Evolutionary conservation across 2,329 filamentous ascomycete genomes (phyloP).

Genomic region (Aspergillus pseudoviridinutans): DNA sequence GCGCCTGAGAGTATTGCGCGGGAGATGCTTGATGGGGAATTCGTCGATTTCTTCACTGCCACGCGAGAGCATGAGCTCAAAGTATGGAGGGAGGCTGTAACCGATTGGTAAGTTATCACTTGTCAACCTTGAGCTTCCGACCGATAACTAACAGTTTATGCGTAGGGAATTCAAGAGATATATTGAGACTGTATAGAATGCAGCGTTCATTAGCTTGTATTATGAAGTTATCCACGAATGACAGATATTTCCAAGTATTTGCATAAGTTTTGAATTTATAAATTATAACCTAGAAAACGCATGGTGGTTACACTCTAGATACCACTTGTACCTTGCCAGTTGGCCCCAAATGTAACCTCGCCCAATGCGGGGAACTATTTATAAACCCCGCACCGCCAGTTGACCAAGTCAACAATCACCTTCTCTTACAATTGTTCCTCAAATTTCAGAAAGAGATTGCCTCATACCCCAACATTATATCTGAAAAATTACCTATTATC

Average conservation of each 20-base stretch:
- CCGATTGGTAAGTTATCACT: slow-evolving; percentile 76
- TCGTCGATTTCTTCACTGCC: slow-evolving; percentile 93
- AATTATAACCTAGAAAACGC: too few species aligned
- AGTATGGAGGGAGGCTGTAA: slow-evolving; percentile 90
- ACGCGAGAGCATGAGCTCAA: slow-evolving; percentile 85
- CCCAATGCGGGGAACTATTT: not conserved
- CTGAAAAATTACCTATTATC: not conserved
- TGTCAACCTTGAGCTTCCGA: slow-evolving; percentile 3
- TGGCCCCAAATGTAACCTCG: not conserved
- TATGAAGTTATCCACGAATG: too few species aligned
- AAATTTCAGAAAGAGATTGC: not conserved
- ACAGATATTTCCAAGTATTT: too few species aligned
- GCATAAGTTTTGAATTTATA: too few species aligned
- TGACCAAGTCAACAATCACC: not conserved
- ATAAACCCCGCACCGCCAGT: not conserved
- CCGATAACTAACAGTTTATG: not conserved
- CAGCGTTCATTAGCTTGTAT: not conserved
- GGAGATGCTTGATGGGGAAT: slow-evolving; percentile 85
- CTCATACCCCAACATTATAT: not conserved
- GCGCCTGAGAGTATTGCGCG: slow-evolving; percentile 75
- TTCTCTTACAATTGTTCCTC: not conserved
- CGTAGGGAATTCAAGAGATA: slow-evolving; percentile 69
- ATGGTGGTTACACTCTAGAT: too few species aligned
- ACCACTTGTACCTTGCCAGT: not conserved
- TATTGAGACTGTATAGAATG: slow-evolving; percentile 61